phyloP scores from a whole-genome alignment of 2,329 filamentous ascomycete genomes.

The Colletotrichum sidae region DNA sequence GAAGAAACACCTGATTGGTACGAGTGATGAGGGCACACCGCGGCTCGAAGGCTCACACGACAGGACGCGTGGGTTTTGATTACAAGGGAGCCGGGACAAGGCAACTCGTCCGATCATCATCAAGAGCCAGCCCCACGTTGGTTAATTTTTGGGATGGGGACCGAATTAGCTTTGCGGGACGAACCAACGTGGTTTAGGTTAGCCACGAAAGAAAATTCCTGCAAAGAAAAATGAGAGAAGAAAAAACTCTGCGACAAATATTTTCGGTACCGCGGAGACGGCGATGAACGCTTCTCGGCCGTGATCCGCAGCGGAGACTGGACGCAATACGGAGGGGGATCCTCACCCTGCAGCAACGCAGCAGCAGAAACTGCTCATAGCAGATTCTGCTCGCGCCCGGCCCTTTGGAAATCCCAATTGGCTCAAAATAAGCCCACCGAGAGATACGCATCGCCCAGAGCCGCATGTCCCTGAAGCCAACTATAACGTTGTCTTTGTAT shows the following conservation, averaged over 20 bases:
- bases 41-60: background rate
- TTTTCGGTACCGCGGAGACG: too few relatives aligned
- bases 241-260: background rate
- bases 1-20: slow-evolving; percentile 9
- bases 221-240: background rate
- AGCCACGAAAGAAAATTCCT: slow-evolving; percentile 7
- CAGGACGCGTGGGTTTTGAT: background rate
- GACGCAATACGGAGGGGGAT: too few relatives aligned
- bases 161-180: slow-evolving; percentile 7
- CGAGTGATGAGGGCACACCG: background rate
- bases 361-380: too few relatives aligned
- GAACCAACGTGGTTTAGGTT: too few relatives aligned
- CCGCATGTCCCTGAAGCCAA: slow-evolving; percentile 12
- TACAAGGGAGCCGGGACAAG: background rate
- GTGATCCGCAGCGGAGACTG: background rate
- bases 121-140: too few relatives aligned
- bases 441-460: slow-evolving; percentile 28
- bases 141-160: background rate
- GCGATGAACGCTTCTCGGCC: slow-evolving; percentile 10
- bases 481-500: slow-evolving; percentile 15
- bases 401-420: slow-evolving; percentile 19
- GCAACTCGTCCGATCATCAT: too few relatives aligned
- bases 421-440: slow-evolving; percentile 16
- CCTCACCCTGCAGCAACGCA: too few relatives aligned
- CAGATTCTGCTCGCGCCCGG: slow-evolving; percentile 2